Conservation (phyloP, 2,329 filamentous ascomycete genomes). For the Xenoacremonium recifei region DNA sequence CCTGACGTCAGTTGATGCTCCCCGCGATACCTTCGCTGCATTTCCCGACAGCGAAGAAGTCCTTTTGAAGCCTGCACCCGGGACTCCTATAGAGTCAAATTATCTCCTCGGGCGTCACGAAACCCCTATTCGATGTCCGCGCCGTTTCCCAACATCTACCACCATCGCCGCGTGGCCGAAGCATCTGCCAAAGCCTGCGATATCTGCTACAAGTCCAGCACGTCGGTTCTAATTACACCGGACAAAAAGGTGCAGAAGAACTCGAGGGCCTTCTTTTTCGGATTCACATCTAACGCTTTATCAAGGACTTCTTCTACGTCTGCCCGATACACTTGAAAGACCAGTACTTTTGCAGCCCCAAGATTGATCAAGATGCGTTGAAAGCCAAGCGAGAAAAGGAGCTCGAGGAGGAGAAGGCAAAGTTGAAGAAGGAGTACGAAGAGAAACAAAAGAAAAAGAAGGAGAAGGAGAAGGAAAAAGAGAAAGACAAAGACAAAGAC, state of each 20-base stretch:
- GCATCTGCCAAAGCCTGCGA: conserved; percentile 81
- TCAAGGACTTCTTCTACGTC: conserved; percentile 85
- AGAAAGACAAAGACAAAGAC: conserved; percentile 44
- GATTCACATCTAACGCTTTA: conserved; percentile 7
- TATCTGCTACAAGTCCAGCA: conserved; percentile 86
- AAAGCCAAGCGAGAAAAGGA: conserved; percentile 62
- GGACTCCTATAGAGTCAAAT: no score
- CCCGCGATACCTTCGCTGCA: conserved; percentile 6
- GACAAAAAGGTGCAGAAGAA: conserved; percentile 85
- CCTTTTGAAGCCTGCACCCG: no score
- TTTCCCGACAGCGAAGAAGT: no score
- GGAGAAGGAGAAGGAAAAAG: conserved; percentile 43
- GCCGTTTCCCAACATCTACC: conserved; percentile 73
- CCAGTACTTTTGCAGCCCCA: conserved; percentile 73
- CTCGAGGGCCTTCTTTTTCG: conserved; percentile 4
- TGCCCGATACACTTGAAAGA: conserved; percentile 84
- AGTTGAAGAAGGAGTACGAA: conserved; percentile 66
- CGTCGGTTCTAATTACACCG: conserved; percentile 82
- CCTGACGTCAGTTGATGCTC: conserved; percentile 12
- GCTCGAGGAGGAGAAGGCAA: conserved; percentile 61
- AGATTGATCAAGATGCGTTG: conserved; percentile 65
- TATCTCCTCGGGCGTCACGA: no score
- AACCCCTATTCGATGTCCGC: conserved; percentile 44
- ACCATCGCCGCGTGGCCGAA: conserved; percentile 83
- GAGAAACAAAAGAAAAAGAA: conserved; percentile 50